These are phyloP conservation scores for Tylopilus felleus DNA, from an alignment of 768 basidiomycete species.

Conservation along the genomic window DNA sequence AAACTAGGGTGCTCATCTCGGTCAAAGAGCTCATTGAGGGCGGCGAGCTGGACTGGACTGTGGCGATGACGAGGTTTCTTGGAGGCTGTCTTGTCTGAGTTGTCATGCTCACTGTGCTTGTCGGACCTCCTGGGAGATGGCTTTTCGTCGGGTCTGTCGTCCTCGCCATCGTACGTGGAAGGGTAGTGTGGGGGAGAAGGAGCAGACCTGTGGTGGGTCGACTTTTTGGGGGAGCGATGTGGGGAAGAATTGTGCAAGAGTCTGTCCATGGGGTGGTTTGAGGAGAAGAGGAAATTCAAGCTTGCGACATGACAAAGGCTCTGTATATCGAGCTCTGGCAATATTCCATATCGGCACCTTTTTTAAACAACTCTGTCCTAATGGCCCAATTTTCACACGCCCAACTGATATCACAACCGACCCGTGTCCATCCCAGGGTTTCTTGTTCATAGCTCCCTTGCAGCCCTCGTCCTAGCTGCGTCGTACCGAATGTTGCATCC, in stretches of 20 bases:
- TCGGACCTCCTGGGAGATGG: slow-evolving; percentile 19
- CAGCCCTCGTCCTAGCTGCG: no score
- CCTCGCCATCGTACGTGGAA: slow-evolving; percentile 18
- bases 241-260: slow-evolving; percentile 11
- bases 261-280: slow-evolving; percentile 27
- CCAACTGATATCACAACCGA: slow-evolving; percentile 6
- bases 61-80: slow-evolving; percentile 84
- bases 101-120: slow-evolving; percentile 26
- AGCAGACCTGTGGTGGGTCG: slow-evolving; percentile 6
- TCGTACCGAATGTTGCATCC: no score
- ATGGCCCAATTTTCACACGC: slow-evolving; percentile 31
- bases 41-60: slow-evolving; percentile 65
- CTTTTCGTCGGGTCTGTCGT: slow-evolving; percentile 28
- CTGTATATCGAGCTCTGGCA: slow-evolving; percentile 38
- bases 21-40: slow-evolving; percentile 77
- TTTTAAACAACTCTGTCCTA: slow-evolving; percentile 33
- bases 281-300: slow-evolving; percentile 33
- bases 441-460: no score
- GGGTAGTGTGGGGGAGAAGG: slow-evolving; percentile 9
- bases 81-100: slow-evolving; percentile 20
- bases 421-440: neutral
- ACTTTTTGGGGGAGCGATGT: slow-evolving; percentile 11
- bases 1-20: slow-evolving; percentile 71
- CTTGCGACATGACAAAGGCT: slow-evolving; percentile 38
- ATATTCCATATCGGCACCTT: slow-evolving; percentile 40